Percentiles rank a stretch among this genome's conserved stretches.
These are phyloP conservation scores for Yamadazyma nakazawae DNA, from an alignment of 805 yeast genomes.

Conservation along the genomic window DNA sequence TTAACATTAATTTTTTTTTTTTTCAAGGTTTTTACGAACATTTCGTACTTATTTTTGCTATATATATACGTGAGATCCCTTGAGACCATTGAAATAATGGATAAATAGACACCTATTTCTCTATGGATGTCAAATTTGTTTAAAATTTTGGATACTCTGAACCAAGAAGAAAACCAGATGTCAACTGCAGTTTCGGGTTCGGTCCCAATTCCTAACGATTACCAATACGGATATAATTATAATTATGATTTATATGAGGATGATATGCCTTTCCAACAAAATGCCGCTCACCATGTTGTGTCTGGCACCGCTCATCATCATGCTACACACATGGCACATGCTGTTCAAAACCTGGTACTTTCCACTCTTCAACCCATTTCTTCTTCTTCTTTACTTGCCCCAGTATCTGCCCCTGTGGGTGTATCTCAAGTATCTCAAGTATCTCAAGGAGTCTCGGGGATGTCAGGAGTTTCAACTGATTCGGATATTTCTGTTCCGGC, in stretches of 20 bases:
- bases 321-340: background rate
- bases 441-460: background rate
- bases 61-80: background rate
- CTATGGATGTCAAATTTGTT: conserved; percentile 7
- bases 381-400: background rate
- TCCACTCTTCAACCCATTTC: background rate
- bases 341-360: background rate
- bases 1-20: too few relatives aligned
- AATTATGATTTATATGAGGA: background rate
- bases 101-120: background rate
- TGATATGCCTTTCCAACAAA: background rate
- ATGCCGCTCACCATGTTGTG: background rate
- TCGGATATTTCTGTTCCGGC: background rate
- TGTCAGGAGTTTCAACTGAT: background rate
- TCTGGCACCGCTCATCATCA: background rate
- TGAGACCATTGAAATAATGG: background rate
- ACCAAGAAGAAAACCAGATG: conserved; percentile 1
- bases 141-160: conserved; percentile 2
- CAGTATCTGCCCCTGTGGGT: background rate
- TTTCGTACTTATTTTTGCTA: conserved; percentile 3
- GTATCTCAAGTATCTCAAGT: background rate
- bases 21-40: conserved; percentile 3
- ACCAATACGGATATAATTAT: background rate
- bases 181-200: background rate
- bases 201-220: background rate